A percentile compares a stretch with the other conserved stretches of the same genome.
These are phyloP conservation scores for Styphnolobium japonicum DNA, from an alignment of 306 rosid species.

Conservation along the genomic window DNA sequence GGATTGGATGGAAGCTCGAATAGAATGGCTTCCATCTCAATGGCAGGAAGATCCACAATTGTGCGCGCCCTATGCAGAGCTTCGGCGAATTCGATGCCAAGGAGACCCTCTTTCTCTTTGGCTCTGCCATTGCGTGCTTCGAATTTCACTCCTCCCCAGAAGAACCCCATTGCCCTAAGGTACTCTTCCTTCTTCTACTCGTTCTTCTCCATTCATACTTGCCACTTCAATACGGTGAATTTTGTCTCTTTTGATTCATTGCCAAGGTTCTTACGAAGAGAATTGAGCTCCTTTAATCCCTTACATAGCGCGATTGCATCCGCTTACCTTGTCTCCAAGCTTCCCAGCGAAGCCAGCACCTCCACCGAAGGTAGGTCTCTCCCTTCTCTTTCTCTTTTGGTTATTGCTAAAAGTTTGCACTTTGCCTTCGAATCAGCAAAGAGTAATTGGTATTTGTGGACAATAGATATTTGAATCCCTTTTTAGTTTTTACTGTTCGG, in stretches of 20 bases:
- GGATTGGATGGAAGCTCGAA: background rate
- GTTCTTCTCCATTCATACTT: no score
- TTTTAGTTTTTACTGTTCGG: background rate
- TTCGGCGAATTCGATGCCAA: background rate
- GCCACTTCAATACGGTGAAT: no score
- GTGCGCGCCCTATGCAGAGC: constrained; percentile 8
- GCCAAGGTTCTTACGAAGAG: background rate
- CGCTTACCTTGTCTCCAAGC: constrained; percentile 66
- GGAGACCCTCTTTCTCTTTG: background rate
- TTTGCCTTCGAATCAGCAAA: background rate
- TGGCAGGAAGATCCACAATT: constrained; percentile 18
- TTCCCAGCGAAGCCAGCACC: constrained; percentile 40
- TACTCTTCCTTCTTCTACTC: background rate
- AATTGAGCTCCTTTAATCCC: constrained; percentile 57
- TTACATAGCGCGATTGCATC: constrained; percentile 51
- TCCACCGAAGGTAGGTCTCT: constrained; percentile 53
- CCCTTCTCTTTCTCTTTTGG: background rate
- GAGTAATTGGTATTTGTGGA: no score
- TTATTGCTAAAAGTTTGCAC: background rate
- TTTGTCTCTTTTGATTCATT: background rate
- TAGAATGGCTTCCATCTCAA: background rate
- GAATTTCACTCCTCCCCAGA: background rate
- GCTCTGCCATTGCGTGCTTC: background rate
- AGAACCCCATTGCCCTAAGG: background rate
- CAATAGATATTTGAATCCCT: no score